Conservation (phyloP, 2,329 filamentous ascomycete genomes). For the Diaporthe vexans region DNA sequence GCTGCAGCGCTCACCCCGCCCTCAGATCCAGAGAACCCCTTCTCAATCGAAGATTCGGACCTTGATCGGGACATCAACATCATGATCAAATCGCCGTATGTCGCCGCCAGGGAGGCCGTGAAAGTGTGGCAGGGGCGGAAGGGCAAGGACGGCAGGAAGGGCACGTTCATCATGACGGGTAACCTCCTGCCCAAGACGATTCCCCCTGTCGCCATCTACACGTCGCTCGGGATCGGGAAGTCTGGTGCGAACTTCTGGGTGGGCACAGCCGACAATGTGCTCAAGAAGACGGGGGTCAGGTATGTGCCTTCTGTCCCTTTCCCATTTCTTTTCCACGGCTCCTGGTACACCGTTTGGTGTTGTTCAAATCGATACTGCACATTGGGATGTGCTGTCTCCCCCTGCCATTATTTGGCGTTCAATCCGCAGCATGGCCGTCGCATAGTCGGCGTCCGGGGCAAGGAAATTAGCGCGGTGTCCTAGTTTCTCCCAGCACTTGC, state of each 20-base stretch:
- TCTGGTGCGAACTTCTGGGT: constrained; percentile 36
- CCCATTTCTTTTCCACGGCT: background rate
- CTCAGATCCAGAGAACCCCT: constrained; percentile 37
- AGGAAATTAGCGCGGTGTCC: background rate
- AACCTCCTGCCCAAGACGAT: constrained; percentile 35
- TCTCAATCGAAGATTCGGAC: constrained; percentile 31
- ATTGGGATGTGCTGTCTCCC: background rate
- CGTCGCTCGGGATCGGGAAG: constrained; percentile 37
- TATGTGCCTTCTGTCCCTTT: constrained; percentile 8
- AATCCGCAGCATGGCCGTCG: background rate
- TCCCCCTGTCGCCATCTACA: constrained; percentile 25
- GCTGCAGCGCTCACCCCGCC: constrained; percentile 30
- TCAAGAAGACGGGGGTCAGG: constrained; percentile 41
- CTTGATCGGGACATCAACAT: constrained; percentile 34
- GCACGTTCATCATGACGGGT: constrained; percentile 40
- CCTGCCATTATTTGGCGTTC: background rate
- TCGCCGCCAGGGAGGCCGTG: constrained; percentile 38
- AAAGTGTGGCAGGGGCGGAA: constrained; percentile 30
- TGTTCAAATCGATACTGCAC: background rate
- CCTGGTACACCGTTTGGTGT: background rate
- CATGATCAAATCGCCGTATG: constrained; percentile 39
- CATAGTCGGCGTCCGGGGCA: background rate
- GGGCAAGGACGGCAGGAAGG: constrained; percentile 33
- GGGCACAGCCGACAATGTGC: constrained; percentile 35
- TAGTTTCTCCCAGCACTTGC: background rate